Base-by-base conservation (phyloP, 371 early-diverging fungal genomes). In the Lichtheimia ramosa region DNA sequence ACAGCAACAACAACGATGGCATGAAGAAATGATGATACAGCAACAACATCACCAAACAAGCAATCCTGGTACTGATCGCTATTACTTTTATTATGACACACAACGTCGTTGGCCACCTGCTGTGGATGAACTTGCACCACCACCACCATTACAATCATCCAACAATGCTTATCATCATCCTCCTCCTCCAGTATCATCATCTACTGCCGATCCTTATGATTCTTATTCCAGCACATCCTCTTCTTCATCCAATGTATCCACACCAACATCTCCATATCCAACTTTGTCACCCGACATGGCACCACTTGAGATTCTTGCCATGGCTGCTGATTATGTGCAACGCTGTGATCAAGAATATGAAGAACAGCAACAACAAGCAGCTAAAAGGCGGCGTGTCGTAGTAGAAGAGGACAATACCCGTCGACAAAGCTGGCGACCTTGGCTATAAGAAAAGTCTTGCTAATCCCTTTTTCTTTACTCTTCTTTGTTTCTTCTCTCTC, bases 271-370 rank as follows among this genome's bases (percentile, higher is more conserved):
- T 23, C 61, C 61, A 5, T 59, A 54, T 42, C 59, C 55, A 49
- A 28, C 54, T 25, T 18, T 56, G 4, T 59, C 51, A 21, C 66
- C 71, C 24, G 60, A 69, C 48, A 71, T 75, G 71, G 59, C 71
- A 39, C 69, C 77, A 7, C 70, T 79, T 43, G 80, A 79, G 58
- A 71, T 79, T 15, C 55, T 79, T 20, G 80, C 80, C 23, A 66
- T 70, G 25, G 80, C 80, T 12, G 80, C 80, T 5, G 80, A 79
- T 62, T 79, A 76, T 58, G 73, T 76, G n/a, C 76, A 73, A 43
- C 63, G 71, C 15, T 77, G 73, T 48, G 77, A 77, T 50, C 70
- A 76, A 60, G 69, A 71, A 63, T 62, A 71, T 43, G 61, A 62
- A 40, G n/a, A 55, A 42, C 40, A 55, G 21, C 43, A 21, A n/a